These are phyloP conservation scores for Stentor roeselii DNA, from an alignment of 73 alveolate species.

Conservation along the genomic window DNA sequence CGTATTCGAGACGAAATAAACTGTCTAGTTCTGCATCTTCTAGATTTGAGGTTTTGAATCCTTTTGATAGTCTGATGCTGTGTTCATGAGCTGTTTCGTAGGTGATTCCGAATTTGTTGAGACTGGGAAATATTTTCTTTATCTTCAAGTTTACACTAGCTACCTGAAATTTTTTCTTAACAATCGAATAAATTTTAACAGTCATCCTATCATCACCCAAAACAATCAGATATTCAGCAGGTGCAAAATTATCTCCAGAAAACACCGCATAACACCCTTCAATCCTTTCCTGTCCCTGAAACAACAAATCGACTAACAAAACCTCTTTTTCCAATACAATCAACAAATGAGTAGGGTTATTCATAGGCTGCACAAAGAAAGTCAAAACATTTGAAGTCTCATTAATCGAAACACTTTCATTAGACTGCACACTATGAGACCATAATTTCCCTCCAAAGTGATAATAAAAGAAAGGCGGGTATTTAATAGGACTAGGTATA, in stretches of 20 bases:
- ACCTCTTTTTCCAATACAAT: neutral
- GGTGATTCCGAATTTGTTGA: neutral
- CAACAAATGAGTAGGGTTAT: neutral
- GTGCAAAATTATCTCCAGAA: neutral
- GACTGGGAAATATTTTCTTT: neutral
- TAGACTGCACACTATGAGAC: neutral
- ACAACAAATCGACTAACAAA: neutral
- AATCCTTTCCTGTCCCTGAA: neutral
- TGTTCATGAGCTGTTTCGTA: constrained; percentile 24
- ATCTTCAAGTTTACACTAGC: neutral
- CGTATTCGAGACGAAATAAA: neutral
- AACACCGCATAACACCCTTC: neutral
- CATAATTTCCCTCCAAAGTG: neutral
- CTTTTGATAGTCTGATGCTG: constrained; percentile 1
- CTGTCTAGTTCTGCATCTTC: neutral
- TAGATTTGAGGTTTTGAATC: neutral
- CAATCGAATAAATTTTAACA: neutral
- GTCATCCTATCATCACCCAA: neutral
- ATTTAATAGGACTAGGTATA: neutral
- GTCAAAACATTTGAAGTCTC: no score
- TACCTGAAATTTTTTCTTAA: neutral
- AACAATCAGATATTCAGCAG: neutral
- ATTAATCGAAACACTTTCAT: neutral
- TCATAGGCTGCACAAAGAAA: neutral
- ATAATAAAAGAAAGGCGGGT: constrained; percentile 10